Base-by-base conservation (phyloP, 331 rosid species). In the Spiraea crenata region DNA sequence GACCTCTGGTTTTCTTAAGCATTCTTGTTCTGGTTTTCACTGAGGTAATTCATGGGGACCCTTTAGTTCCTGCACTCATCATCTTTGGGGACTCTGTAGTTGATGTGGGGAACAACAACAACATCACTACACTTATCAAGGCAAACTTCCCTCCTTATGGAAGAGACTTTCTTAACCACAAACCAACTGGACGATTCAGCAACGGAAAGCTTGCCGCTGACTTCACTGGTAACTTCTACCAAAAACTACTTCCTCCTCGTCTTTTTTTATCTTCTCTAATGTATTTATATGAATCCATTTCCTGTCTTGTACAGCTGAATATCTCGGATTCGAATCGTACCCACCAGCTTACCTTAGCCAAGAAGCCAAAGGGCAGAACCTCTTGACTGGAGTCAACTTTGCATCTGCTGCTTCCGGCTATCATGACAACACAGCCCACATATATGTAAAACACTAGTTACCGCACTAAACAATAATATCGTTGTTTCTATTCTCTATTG, bases 81-180 rank as follows among this genome's bases (percentile, higher is more conserved):
- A 84, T 80, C 67, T 89, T 86, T 10, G 95, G 95, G 3, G 92
- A 89, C 76, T 89, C 95, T n/a, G 86, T 76, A 45, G 88, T 84
- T 65, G 92, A 84, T 67, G 81, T 44, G 13, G 95, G 95, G 70
- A 86, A 86, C 71, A 89, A 89, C 20, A 86, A 84, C 81, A 16
- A 82, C 61, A 80, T 82, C 25, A 16, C 5, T 42, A 84, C 92
- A 14, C 19, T 72, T 17, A 67, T 76, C 45, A 89, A 86, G 79
- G 82, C 95, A 52, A 81, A 86, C 81, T 82, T 84, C 51, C 87
- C 77, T 67, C 90, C 92, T 41, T 86, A 86, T 63, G 90, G 89
- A 65, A 86, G 92, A 81, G 90, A 89, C 84, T 89, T 89, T 65
- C 81, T 79, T 20, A 64, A 65, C 48, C 91, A 79, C 49, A 66